A percentile compares a stretch with the other conserved stretches of the same genome.
Conservation (phyloP, 2,329 filamentous ascomycete species). For the Aspergillus ochraceoroseus region DNA sequence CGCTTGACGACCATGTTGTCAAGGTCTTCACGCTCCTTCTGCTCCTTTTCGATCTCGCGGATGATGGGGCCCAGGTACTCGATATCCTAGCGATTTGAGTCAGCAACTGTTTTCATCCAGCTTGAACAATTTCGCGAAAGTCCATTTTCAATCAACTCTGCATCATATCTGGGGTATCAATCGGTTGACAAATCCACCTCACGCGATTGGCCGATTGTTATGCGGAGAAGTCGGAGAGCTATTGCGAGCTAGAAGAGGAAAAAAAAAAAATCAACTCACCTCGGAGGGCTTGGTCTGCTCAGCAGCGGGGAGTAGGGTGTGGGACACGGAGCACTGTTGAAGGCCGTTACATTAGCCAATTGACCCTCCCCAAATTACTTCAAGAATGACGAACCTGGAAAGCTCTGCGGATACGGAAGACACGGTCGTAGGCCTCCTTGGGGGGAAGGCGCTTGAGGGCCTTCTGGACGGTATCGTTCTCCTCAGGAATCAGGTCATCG, state of each 20-base stretch:
- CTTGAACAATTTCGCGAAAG: background rate
- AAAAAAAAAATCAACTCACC: constrained; percentile 43
- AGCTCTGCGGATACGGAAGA: constrained; percentile 94
- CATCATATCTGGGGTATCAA: constrained; percentile 6
- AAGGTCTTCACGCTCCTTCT: constrained; percentile 62
- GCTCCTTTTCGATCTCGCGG: constrained; percentile 62
- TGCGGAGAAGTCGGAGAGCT: constrained; percentile 26
- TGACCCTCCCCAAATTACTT: constrained; percentile 9
- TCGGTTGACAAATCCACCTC: constrained; percentile 34
- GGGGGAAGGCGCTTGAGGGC: constrained; percentile 85
- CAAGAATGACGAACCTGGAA: constrained; percentile 62
- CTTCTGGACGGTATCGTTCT: constrained; percentile 77
- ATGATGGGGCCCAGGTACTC: constrained; percentile 65
- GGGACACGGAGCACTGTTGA: constrained; percentile 59
- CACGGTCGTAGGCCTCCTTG: constrained; percentile 91
- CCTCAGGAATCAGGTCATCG: constrained; percentile 93
- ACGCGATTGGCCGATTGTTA: constrained; percentile 34
- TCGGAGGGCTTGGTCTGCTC: constrained; percentile 66
- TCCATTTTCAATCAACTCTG: background rate
- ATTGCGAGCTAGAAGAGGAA: constrained; percentile 13
- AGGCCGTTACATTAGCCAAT: constrained; percentile 21
- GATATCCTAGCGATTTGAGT: constrained; percentile 51
- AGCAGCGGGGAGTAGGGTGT: constrained; percentile 59
- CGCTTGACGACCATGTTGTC: constrained; percentile 60
- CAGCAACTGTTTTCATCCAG: background rate